A percentile compares a stretch with the other conserved stretches of the same genome.
These are phyloP conservation scores for Penicillium steckii DNA, from an alignment of 495 filamentous ascomycete species.

Conservation along the genomic window DNA sequence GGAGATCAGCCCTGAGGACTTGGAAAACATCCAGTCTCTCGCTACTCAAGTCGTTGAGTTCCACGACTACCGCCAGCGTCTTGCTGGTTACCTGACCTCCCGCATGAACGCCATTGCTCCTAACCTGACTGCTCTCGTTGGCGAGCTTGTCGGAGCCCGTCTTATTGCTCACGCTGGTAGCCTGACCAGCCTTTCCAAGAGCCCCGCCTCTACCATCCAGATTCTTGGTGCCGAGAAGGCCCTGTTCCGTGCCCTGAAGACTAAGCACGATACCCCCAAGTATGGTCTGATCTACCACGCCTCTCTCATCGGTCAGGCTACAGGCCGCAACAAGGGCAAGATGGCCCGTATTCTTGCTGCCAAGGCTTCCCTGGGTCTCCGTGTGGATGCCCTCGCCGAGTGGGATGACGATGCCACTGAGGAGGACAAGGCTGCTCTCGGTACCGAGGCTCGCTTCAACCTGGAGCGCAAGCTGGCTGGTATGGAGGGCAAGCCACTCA, in stretches of 20 bases:
- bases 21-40: constrained; percentile 84
- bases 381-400: constrained; percentile 87
- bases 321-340: constrained; percentile 98
- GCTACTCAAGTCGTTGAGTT: constrained; percentile 92
- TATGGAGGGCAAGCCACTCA: constrained; percentile 88
- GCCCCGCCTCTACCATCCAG: constrained; percentile 92
- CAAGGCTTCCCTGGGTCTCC: constrained; percentile 88
- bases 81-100: constrained; percentile 83
- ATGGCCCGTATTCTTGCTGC: constrained; percentile 94
- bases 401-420: constrained; percentile 78
- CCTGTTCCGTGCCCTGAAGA: constrained; percentile 96
- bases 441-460: constrained; percentile 68
- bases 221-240: constrained; percentile 99
- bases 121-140: constrained; percentile 91
- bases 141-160: constrained; percentile 90
- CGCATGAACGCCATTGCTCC: constrained; percentile 97
- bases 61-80: constrained; percentile 82
- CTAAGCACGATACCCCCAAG: constrained; percentile 98
- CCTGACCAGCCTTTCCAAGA: constrained; percentile 94
- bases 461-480: constrained; percentile 82
- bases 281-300: constrained; percentile 99
- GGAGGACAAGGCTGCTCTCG: constrained; percentile 78
- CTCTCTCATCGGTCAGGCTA: constrained; percentile 92
- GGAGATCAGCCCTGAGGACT: constrained; percentile 85
- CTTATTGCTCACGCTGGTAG: constrained; percentile 96